Conservation (phyloP, 2,329 filamentous ascomycete genomes). For the Fusarium sublunatum region DNA sequence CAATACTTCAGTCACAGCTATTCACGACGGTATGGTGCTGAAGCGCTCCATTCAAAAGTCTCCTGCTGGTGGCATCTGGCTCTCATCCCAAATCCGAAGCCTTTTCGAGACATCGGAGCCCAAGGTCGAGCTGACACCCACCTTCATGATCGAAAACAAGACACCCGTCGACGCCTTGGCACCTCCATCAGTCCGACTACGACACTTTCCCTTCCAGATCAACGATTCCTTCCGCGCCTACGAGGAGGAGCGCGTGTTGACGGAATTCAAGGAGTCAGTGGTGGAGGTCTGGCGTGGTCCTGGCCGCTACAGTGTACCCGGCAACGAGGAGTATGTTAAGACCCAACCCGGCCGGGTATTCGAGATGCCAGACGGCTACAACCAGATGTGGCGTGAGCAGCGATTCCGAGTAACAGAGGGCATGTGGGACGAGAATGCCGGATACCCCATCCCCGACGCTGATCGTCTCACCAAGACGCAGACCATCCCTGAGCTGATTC, state of each 20-base stretch:
- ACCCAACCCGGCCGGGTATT: conserved; percentile 85
- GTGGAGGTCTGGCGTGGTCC: conserved; percentile 93
- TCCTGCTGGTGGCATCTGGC: conserved; percentile 86
- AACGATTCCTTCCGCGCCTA: conserved; percentile 79
- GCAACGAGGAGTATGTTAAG: conserved; percentile 82
- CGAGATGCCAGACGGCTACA: conserved; percentile 96
- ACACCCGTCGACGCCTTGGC: conserved; percentile 87
- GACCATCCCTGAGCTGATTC: conserved; percentile 86
- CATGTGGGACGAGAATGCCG: conserved; percentile 87
- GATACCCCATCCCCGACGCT: conserved; percentile 62
- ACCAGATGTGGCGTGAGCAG: conserved; percentile 92
- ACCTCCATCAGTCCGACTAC: conserved; percentile 79
- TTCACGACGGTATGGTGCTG: conserved; percentile 94
- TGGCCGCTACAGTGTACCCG: conserved; percentile 69
- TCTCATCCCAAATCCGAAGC: conserved; percentile 86
- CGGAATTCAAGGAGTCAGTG: conserved; percentile 97
- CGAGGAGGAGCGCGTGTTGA: conserved; percentile 92
- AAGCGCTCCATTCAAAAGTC: conserved; percentile 91
- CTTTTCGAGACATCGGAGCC: conserved; percentile 79
- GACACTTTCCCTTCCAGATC: conserved; percentile 72
- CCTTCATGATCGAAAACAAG: conserved; percentile 90
- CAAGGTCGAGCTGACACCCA: conserved; percentile 80
- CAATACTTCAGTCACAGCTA: conserved; percentile 87
- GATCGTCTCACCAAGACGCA: conserved; percentile 73
- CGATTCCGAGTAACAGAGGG: conserved; percentile 88